A percentile compares a stretch with the other conserved stretches of the same genome.
These are phyloP conservation scores for Athelia sp. DNA, from an alignment of 1,284 basidiomycete genomes.

Conservation along the genomic window DNA sequence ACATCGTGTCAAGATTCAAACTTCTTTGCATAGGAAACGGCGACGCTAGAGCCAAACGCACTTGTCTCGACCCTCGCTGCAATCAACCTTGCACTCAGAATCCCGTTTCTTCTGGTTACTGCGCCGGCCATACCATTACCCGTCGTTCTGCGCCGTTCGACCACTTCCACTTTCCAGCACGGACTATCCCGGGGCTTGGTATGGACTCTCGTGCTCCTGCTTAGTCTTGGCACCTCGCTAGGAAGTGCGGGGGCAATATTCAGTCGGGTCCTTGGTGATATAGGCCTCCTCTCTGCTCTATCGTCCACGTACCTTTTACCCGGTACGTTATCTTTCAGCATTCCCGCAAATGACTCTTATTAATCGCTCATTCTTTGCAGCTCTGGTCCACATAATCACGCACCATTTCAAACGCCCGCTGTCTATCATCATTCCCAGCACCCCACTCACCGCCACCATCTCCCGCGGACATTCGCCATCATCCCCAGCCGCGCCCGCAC, in stretches of 20 bases:
- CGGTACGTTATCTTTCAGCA: slow-evolving; percentile 28
- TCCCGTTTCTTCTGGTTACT: slow-evolving; percentile 57
- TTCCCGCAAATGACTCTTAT: no score
- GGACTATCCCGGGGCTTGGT: slow-evolving; percentile 24
- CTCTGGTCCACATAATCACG: slow-evolving; percentile 57
- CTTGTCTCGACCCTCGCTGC: slow-evolving; percentile 41
- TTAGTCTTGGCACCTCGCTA: background rate
- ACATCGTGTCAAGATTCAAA: background rate
- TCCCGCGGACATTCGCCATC: slow-evolving; percentile 16
- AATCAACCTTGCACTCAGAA: slow-evolving; percentile 49
- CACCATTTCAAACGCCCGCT: slow-evolving; percentile 69
- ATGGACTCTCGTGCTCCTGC: background rate
- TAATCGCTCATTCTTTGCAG: slow-evolving; percentile 21
- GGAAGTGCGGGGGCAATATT: background rate
- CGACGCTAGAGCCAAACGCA: slow-evolving; percentile 20
- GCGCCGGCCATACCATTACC: slow-evolving; percentile 46
- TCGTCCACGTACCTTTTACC: slow-evolving; percentile 56
- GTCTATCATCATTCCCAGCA: slow-evolving; percentile 57
- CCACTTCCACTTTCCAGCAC: slow-evolving; percentile 45
- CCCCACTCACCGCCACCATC: slow-evolving; percentile 20
- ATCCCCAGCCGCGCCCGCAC: slow-evolving; percentile 17
- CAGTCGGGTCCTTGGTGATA: slow-evolving; percentile 35
- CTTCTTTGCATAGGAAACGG: slow-evolving; percentile 14
- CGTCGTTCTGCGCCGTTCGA: slow-evolving; percentile 33
- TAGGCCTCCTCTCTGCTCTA: slow-evolving; percentile 43